These are phyloP conservation scores for Trifolium dubium DNA, from an alignment of 306 rosid species.

Conservation along the genomic window DNA sequence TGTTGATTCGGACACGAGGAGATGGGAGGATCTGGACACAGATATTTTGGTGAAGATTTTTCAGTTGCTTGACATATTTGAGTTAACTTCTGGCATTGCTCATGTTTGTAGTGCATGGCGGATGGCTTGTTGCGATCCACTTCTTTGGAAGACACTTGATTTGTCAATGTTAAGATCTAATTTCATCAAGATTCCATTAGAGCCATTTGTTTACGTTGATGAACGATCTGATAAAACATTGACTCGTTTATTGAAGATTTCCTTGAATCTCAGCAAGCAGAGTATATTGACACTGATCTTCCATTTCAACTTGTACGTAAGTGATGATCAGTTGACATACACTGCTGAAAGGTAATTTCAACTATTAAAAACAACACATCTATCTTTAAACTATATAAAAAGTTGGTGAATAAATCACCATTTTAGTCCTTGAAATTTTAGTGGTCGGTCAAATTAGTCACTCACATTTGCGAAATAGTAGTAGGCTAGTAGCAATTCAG, in stretches of 20 bases:
- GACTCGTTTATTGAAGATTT: constrained; percentile 66
- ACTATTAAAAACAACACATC: not conserved
- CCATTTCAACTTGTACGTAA: constrained; percentile 71
- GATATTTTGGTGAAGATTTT: constrained; percentile 77
- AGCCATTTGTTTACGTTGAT: constrained; percentile 77
- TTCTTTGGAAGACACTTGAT: constrained; percentile 80
- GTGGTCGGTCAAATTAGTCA: too few species aligned
- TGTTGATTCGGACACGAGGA: constrained; percentile 35
- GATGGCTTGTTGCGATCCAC: constrained; percentile 68
- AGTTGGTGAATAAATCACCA: too few species aligned
- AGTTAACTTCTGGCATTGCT: constrained; percentile 70
- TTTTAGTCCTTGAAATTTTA: too few species aligned
- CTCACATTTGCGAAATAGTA: too few species aligned
- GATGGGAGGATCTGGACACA: constrained; percentile 78
- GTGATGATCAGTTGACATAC: constrained; percentile 74
- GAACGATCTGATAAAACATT: constrained; percentile 60
- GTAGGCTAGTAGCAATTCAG: too few species aligned
- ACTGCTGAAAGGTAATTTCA: constrained; percentile 83
- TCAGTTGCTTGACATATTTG: constrained; percentile 61
- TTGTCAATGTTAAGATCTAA: constrained; percentile 69
- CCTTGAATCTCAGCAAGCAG: constrained; percentile 66
- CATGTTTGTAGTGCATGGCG: constrained; percentile 81
- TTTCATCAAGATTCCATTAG: constrained; percentile 76
- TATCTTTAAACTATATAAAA: not conserved
- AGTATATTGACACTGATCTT: constrained; percentile 62